Evolutionary conservation across 352 stramenopile genomes (phyloP).

Genomic region (Pythium periplocum): DNA sequence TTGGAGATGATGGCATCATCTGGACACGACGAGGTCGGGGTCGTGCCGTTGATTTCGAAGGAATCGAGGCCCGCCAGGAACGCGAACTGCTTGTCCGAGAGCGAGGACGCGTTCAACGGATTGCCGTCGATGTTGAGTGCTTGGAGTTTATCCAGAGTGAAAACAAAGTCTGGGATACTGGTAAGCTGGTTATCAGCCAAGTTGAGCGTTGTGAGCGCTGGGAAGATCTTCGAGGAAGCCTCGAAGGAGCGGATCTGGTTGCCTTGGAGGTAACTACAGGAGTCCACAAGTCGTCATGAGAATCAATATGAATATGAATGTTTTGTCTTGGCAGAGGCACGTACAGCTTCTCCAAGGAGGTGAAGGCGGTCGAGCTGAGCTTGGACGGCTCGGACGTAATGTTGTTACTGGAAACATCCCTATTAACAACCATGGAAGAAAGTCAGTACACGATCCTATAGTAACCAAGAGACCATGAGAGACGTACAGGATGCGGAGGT

Average conservation of each 20-base stretch:
- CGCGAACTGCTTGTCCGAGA: conserved; percentile 41
- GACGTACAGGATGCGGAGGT: conserved; percentile 53
- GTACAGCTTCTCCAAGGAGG: conserved; percentile 2
- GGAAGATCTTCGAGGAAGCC: no score
- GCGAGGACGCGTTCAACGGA: conserved; percentile 41
- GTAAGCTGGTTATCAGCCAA: conserved; percentile 16
- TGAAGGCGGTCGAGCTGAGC: conserved; percentile 10
- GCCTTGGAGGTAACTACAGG: no score
- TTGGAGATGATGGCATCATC: conserved; percentile 27
- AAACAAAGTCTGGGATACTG: conserved; percentile 43
- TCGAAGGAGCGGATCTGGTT: no score
- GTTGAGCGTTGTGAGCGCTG: not conserved
- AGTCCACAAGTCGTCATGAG: no score
- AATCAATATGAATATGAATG: no score
- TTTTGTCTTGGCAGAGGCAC: no score
- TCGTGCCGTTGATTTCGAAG: conserved; percentile 48
- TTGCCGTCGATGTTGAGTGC: conserved; percentile 41
- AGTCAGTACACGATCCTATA: not conserved
- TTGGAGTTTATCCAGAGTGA: conserved; percentile 45
- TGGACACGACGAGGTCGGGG: conserved; percentile 47
- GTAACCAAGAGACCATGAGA: no score
- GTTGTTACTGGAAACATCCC: conserved; percentile 16
- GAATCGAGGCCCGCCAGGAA: conserved; percentile 46
- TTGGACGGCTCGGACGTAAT: conserved; percentile 3
- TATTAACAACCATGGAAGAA: not conserved